A percentile compares a stretch with the other conserved stretches of the same genome.
These are phyloP conservation scores for Staphylotrichum longicolle DNA, from an alignment of 495 filamentous ascomycete genomes.

Conservation along the genomic window DNA sequence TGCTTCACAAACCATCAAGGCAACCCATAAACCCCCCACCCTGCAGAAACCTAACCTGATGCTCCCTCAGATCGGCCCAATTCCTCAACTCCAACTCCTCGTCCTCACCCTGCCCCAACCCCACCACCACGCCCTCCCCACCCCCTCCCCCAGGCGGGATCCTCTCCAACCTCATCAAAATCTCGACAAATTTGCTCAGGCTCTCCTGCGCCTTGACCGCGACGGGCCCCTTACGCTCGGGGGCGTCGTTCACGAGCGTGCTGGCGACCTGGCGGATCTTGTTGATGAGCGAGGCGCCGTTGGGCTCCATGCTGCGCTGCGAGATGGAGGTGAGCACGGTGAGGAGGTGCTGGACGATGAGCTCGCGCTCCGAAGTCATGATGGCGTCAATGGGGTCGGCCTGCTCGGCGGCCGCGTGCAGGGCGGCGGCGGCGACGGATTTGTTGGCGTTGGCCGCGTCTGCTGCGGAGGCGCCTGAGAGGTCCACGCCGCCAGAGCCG, in stretches of 20 bases:
- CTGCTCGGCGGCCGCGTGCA: conserved; percentile 25
- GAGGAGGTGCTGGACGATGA: conserved; percentile 72
- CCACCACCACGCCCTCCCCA: not conserved
- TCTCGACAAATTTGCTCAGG: conserved; percentile 64
- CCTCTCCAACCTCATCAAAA: conserved; percentile 68
- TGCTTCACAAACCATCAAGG: conserved; percentile 3
- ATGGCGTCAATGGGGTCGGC: conserved; percentile 45
- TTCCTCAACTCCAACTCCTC: conserved; percentile 69
- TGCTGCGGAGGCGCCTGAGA: not conserved
- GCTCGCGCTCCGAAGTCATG: conserved; percentile 67
- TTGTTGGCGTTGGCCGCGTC: conserved; percentile 20
- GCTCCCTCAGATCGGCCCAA: conserved; percentile 73
- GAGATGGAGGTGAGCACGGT: conserved; percentile 66
- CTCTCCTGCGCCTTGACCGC: conserved; percentile 62
- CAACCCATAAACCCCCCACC: conserved; percentile 52
- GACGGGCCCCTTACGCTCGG: conserved; percentile 54
- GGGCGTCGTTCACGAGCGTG: conserved; percentile 64
- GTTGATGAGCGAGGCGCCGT: conserved; percentile 66
- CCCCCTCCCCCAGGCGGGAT: conserved; percentile 32
- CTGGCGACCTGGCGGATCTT: conserved; percentile 75
- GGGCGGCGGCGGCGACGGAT: conserved; percentile 27
- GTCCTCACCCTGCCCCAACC: conserved; percentile 39
- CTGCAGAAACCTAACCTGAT: conserved; percentile 68
- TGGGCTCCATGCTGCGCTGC: conserved; percentile 79
- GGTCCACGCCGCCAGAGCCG: not conserved